These are phyloP conservation scores for thale cress (Arabidopsis thaliana) DNA, from an alignment of 345 rosid species.

Conservation along the genomic window TAIR10.1 NC_003074.8:2041501-2042000, in stretches of 20 bases:
- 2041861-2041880: constrained; percentile 73
- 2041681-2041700: background rate
- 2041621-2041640: background rate
- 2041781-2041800: constrained; percentile 18
- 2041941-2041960: background rate
- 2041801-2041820: background rate
- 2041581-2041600: constrained; percentile 40
- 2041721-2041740: background rate
- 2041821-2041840: background rate
- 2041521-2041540: constrained; percentile 98
- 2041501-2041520: constrained; percentile 85
- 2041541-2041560: constrained; percentile 87
- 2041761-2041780: background rate
- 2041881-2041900: constrained; percentile 91
- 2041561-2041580: constrained; percentile 92
- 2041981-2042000: background rate
- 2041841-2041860: constrained; percentile 53
- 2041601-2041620: constrained; percentile 31
- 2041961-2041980: background rate
- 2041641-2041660: constrained; percentile 14
- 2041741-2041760: constrained; percentile 2
- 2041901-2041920: constrained; percentile 66
- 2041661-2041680: background rate
- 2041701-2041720: constrained; percentile 1
- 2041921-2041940: constrained; percentile 78